Evolutionary conservation across 805 yeast species (phyloP).

Genomic region (Saccharomycopsis microspora): DNA sequence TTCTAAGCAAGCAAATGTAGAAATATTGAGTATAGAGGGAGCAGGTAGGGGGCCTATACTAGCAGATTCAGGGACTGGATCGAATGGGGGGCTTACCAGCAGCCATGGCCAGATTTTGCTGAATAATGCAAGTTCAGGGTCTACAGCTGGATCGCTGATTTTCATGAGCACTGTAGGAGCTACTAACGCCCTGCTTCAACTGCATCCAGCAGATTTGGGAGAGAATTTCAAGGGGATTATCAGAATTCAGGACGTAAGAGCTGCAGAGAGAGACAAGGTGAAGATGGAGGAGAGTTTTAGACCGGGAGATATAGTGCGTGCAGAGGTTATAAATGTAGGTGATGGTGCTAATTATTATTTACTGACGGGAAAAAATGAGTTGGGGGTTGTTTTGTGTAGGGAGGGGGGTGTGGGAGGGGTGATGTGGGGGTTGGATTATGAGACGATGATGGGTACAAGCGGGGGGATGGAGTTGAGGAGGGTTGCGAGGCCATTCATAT

Average conservation of each 20-base stretch:
- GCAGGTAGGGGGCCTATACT: constrained; percentile 27
- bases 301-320: constrained; percentile 91
- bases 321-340: constrained; percentile 72
- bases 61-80: constrained; percentile 27
- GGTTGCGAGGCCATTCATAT: constrained; percentile 75
- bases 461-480: constrained; percentile 74
- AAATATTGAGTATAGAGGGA: constrained; percentile 60
- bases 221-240: constrained; percentile 83
- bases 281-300: constrained; percentile 66
- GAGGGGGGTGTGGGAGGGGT: constrained; percentile 60
- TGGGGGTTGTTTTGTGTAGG: constrained; percentile 88
- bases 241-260: constrained; percentile 78
- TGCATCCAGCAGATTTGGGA: constrained; percentile 60
- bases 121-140: neutral
- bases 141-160: neutral
- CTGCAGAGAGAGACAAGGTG: constrained; percentile 84
- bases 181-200: constrained; percentile 27
- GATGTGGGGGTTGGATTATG: constrained; percentile 92
- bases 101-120: neutral
- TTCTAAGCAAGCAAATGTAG: constrained; percentile 63
- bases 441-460: constrained; percentile 72
- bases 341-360: constrained; percentile 89
- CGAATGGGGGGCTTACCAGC: constrained; percentile 39
- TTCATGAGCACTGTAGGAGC: constrained; percentile 28
- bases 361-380: constrained; percentile 79